A percentile compares a stretch with the other conserved stretches of the same genome.
phyloP scores from a whole-genome alignment of 495 filamentous ascomycete genomes.

The Apiosordaria backusii region DNA sequence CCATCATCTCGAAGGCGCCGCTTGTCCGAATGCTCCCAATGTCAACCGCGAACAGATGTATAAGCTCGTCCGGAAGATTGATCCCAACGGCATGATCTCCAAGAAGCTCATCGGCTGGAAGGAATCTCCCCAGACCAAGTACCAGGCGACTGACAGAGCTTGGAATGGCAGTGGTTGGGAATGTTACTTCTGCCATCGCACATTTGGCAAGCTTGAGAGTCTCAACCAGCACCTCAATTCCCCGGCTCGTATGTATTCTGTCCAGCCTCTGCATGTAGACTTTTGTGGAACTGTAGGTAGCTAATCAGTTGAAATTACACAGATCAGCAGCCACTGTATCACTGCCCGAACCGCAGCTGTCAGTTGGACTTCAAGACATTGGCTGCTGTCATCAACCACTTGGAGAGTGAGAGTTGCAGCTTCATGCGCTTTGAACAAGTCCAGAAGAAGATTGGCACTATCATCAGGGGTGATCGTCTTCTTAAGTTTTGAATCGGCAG shows the following conservation, averaged over 20 bases:
- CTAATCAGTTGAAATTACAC: too few relatives aligned
- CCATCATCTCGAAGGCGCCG: conserved; percentile 33
- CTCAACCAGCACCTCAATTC: conserved; percentile 38
- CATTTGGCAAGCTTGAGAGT: conserved; percentile 9
- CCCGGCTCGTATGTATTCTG: conserved; percentile 29
- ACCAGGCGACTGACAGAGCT: conserved; percentile 20
- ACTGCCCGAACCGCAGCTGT: conserved; percentile 48
- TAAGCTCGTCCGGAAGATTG: conserved; percentile 27
- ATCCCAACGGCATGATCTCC: conserved; percentile 31
- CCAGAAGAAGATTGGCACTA: conserved; percentile 9
- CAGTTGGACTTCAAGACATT: conserved; percentile 45
- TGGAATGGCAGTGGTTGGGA: conserved; percentile 31
- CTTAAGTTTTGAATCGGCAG: conserved; percentile 8
- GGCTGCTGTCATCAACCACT: conserved; percentile 49
- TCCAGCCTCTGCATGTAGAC: neutral
- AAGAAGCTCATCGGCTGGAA: conserved; percentile 36
- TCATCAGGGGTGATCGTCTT: conserved; percentile 1
- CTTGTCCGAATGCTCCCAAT: conserved; percentile 17
- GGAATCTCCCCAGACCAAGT: conserved; percentile 9
- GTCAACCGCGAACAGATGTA: conserved; percentile 34
- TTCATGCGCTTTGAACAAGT: conserved; percentile 45
- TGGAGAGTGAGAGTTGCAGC: conserved; percentile 52
- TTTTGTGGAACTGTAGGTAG: neutral
- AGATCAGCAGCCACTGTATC: conserved; percentile 50
- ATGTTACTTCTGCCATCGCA: conserved; percentile 34